Conservation (phyloP, 2,329 filamentous ascomycete species). For the Cladophialophora bantiana region DNA sequence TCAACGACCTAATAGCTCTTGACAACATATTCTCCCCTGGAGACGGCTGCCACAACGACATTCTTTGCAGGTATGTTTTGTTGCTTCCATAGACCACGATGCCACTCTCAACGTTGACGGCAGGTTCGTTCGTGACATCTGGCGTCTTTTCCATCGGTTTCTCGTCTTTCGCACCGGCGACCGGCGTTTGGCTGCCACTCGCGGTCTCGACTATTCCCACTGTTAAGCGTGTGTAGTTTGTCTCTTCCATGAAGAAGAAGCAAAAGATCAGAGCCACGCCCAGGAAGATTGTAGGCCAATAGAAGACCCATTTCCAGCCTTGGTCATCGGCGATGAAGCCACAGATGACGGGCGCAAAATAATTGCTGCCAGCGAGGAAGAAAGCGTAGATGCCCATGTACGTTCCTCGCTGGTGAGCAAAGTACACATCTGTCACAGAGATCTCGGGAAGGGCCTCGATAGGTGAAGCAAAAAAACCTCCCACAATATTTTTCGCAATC, state of each 20-base stretch:
- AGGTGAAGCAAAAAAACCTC: conserved; percentile 57
- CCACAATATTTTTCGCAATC: conserved; percentile 57
- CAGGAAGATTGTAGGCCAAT: conserved; percentile 29
- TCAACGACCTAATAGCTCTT: conserved; percentile 33
- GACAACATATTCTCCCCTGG: conserved; percentile 25
- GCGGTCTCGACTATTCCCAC: conserved; percentile 23
- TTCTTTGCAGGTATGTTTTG: conserved; percentile 32
- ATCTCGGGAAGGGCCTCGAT: conserved; percentile 59
- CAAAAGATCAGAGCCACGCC: conserved; percentile 29
- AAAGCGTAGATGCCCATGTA: conserved; percentile 39
- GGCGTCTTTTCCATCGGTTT: conserved; percentile 13
- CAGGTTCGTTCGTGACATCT: conserved; percentile 6
- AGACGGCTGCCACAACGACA: conserved; percentile 32
- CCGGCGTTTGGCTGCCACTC: conserved; percentile 25
- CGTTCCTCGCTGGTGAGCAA: conserved; percentile 37
- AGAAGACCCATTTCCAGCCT: conserved; percentile 41
- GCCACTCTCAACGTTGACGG: conserved; percentile 19
- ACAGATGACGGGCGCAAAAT: conserved; percentile 48
- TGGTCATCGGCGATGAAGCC: conserved; percentile 39
- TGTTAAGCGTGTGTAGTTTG: conserved; percentile 29
- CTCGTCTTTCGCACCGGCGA: conserved; percentile 9
- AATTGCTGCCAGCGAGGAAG: conserved; percentile 36
- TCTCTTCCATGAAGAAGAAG: conserved; percentile 39
- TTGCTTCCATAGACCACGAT: conserved; percentile 15
- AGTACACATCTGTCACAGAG: conserved; percentile 54